Evolutionary conservation across 208 protist genomes (phyloP), one percentile per base, ranked within the genome.

Genomic region (Strigomonas galati): DNA sequence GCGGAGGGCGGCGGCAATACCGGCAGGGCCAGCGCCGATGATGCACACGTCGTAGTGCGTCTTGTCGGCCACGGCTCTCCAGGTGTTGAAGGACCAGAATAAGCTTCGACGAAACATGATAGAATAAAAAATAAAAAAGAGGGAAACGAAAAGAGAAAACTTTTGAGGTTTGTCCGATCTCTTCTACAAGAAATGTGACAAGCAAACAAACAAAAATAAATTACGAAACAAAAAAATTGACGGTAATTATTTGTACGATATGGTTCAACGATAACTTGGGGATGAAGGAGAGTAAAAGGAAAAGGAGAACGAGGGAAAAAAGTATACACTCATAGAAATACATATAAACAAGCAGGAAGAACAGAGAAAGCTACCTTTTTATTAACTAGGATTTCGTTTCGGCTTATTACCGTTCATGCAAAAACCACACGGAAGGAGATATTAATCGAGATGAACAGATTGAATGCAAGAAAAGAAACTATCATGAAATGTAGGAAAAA

Each of bases 31-130:
- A 14, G 53, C 85, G 35, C 88, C 88, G 59, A 94, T 88, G 54
- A 94, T 74, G 31, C 88, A 94, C 0, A 94, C 75, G 61, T 94
- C 88, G 53, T 83, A 92, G 62, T 79, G 80, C 19, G 55, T 61
- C 52, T 64, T 23, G 15, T 71, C 66, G 28, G 63, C 4, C 27
- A 81, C 58, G 27, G 76, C 27, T 3, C 65, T 58, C 72, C 70
- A 74, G 21, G 15, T 44, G 46, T 70, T 30, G 32, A 2, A 23
- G 51, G 30, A 7, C 0, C 37, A 57, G 66, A 73, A 27, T 0
- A 30, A 5, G 35, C 53, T 30, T 35, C 31, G 15, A 56, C 61
- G 60, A 15, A 65, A 63, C 61, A 72, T 44, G 72, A 67, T 51
- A 64, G 59, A 62, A 62, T 54, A 62, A 62, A 74, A 62, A 5